phyloP scores from a whole-genome alignment of 257 asterid genomes.

The Nicotiana sylvestris region DNA sequence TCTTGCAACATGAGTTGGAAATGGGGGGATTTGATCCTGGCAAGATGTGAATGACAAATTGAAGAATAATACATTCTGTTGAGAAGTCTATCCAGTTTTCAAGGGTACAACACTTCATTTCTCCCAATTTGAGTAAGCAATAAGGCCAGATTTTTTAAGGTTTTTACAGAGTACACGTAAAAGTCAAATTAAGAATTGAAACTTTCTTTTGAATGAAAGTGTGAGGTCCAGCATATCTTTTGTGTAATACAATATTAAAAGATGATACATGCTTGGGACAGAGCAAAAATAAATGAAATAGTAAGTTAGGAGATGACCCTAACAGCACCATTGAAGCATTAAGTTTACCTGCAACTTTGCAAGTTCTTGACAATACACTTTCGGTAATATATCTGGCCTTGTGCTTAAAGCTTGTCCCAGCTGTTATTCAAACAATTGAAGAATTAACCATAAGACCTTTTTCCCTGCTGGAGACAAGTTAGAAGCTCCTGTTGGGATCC shows the following conservation, averaged over 20 bases:
- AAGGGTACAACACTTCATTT: background rate
- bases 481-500: slow-evolving; percentile 8
- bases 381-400: slow-evolving; percentile 91
- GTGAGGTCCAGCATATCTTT: background rate
- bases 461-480: slow-evolving; percentile 8
- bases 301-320: slow-evolving; percentile 1
- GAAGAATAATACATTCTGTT: slow-evolving; percentile 14
- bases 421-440: slow-evolving; percentile 42
- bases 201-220: background rate
- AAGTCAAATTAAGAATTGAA: background rate
- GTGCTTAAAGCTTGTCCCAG: slow-evolving; percentile 99
- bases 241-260: background rate
- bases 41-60: slow-evolving; percentile 13
- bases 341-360: slow-evolving; percentile 72
- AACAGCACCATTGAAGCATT: background rate
- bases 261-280: slow-evolving; percentile 10
- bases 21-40: slow-evolving; percentile 98
- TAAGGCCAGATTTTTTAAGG: background rate
- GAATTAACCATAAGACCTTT: slow-evolving; percentile 6
- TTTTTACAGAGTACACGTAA: background rate
- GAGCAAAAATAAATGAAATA: background rate
- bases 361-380: slow-evolving; percentile 88
- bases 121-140: background rate
- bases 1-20: slow-evolving; percentile 72
- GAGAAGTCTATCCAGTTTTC: slow-evolving; percentile 10